These are phyloP conservation scores for Claviceps africana DNA, from an alignment of 2,329 filamentous ascomycete species.

Conservation along the genomic window DNA sequence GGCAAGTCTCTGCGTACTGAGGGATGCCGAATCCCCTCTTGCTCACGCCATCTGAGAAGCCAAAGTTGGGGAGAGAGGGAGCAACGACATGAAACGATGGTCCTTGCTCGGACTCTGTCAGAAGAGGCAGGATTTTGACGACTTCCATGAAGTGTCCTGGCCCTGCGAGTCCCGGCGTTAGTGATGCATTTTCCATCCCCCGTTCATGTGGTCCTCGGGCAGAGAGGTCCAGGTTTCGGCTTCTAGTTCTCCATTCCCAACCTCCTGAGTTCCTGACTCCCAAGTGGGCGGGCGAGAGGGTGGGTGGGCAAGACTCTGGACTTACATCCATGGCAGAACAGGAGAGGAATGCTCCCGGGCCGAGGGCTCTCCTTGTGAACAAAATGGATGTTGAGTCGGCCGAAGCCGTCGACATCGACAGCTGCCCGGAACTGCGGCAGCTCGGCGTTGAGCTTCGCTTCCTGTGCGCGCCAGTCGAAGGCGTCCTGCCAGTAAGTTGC, in stretches of 20 bases:
- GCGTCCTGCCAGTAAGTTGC: constrained; percentile 24
- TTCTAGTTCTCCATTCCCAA: too few relatives aligned
- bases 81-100: constrained; percentile 42
- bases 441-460: constrained; percentile 39
- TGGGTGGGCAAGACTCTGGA: too few relatives aligned
- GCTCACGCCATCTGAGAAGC: constrained; percentile 17
- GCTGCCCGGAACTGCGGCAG: constrained; percentile 42
- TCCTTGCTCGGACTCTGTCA: constrained; percentile 21
- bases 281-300: background rate
- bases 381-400: constrained; percentile 47
- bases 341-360: constrained; percentile 43
- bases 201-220: too few relatives aligned
- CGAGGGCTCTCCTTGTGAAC: constrained; percentile 40
- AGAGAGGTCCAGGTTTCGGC: too few relatives aligned
- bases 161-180: constrained; percentile 21
- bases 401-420: constrained; percentile 43
- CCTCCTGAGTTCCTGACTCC: too few relatives aligned
- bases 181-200: too few relatives aligned
- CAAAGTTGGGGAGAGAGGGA: constrained; percentile 43
- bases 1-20: constrained; percentile 38
- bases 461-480: constrained; percentile 50
- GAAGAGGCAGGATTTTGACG: constrained; percentile 41
- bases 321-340: constrained; percentile 31
- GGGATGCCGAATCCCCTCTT: constrained; percentile 18
- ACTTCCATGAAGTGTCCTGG: constrained; percentile 58